phyloP scores from a whole-genome alignment of 2,329 filamentous ascomycete species.

The Penicillium sp. region DNA sequence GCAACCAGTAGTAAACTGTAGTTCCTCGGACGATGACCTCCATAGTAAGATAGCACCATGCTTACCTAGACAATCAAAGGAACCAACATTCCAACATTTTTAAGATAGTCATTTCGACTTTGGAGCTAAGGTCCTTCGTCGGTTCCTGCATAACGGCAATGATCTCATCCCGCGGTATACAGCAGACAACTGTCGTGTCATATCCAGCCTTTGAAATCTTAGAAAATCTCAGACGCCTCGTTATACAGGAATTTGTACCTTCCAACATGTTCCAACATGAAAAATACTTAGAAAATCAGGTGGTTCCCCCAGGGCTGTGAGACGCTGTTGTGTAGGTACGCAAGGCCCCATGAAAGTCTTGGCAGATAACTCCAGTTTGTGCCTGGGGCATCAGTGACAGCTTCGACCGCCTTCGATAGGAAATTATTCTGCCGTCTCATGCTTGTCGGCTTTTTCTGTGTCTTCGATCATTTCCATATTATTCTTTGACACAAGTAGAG shows the following conservation, averaged over 20 bases:
- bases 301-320: not conserved
- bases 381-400: constrained; percentile 8
- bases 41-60: not conserved
- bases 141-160: not conserved
- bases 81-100: too few species aligned
- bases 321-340: not conserved
- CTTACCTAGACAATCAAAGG: too few species aligned
- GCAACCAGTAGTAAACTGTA: not conserved
- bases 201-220: not conserved
- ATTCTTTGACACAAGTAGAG: not conserved
- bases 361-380: not conserved
- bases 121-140: not conserved
- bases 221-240: fast-evolving
- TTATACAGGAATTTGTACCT: not conserved
- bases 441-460: constrained; percentile 20
- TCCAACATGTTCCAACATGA: not conserved
- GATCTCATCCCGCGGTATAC: too few species aligned
- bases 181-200: not conserved
- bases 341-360: not conserved
- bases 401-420: constrained; percentile 25
- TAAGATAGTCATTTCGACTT: too few species aligned
- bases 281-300: not conserved
- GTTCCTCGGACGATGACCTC: too few species aligned
- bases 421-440: constrained; percentile 27
- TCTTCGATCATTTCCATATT: constrained; percentile 4